Conservation (phyloP, 1,284 basidiomycete genomes). For the Hortiboletus rubellus region DNA sequence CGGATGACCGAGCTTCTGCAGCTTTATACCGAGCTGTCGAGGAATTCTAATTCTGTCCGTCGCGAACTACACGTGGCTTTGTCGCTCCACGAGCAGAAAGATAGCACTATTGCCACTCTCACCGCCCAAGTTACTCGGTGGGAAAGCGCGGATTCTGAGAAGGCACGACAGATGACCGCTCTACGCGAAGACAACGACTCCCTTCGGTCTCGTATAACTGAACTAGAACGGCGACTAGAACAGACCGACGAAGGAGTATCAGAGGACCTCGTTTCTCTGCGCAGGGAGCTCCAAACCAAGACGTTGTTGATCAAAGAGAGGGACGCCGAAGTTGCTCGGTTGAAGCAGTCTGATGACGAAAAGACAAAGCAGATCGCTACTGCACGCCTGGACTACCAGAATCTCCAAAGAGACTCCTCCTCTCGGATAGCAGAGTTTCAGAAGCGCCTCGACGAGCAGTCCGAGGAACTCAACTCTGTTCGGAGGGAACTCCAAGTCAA, state of each 20-base stretch:
- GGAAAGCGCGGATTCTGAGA: neutral
- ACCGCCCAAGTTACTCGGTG: neutral
- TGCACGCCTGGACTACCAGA: neutral
- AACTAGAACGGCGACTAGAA: neutral
- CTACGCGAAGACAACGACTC: neutral
- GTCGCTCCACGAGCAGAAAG: constrained; percentile 2
- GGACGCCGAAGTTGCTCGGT: neutral
- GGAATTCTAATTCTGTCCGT: neutral
- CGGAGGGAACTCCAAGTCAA: neutral
- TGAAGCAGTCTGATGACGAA: neutral
- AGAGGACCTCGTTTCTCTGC: neutral
- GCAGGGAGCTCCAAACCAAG: neutral
- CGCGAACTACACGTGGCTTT: neutral
- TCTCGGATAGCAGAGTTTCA: neutral
- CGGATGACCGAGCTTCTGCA: constrained; percentile 1
- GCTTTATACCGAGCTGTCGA: neutral
- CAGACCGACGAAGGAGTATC: neutral
- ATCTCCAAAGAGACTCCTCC: neutral
- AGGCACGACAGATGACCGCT: neutral
- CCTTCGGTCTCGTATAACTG: neutral
- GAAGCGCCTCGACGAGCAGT: neutral
- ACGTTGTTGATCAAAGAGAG: neutral
- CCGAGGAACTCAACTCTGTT: neutral
- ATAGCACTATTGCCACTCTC: neutral
- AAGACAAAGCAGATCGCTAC: neutral